A percentile compares a stretch with the other conserved stretches of the same genome.
phyloP scores from a whole-genome alignment of 257 asterid genomes.

The Leptodermis oblonga region DNA sequence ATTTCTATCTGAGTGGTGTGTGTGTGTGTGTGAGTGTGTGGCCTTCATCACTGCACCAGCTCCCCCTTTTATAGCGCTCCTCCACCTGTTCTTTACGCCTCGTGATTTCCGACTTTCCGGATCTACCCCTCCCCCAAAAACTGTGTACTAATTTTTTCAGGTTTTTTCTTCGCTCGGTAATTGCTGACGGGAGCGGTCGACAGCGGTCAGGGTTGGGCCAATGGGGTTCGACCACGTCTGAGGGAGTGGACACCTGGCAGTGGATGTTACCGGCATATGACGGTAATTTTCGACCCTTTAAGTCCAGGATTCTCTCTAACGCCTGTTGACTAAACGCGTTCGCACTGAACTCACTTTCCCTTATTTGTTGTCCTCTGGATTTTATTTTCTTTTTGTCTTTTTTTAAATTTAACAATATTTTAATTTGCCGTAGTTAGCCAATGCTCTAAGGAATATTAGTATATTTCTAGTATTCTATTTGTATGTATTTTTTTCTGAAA shows the following conservation, averaged over 20 bases:
- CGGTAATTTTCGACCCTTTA: neutral
- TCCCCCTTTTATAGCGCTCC: constrained; percentile 32
- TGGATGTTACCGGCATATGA: constrained; percentile 27
- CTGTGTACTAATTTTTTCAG: neutral
- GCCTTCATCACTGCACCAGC: constrained; percentile 8
- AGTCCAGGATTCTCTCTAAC: neutral
- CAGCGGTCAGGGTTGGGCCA: neutral
- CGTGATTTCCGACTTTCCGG: constrained; percentile 11
- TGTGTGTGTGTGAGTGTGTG: constrained; percentile 25
- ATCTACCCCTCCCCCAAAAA: neutral
- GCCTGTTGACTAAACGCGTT: constrained; percentile 36
- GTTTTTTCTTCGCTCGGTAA: neutral
- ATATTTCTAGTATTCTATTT: too few species aligned
- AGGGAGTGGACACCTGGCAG: constrained; percentile 14
- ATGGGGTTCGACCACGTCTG: neutral
- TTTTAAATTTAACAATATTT: neutral
- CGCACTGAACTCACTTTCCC: constrained; percentile 21
- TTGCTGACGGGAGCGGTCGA: constrained; percentile 1
- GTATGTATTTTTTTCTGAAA: too few species aligned
- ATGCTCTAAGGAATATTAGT: too few species aligned
- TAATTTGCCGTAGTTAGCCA: neutral
- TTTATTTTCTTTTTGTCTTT: constrained; percentile 15
- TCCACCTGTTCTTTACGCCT: constrained; percentile 26
- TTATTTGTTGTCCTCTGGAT: neutral
- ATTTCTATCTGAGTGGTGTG: constrained; percentile 9